A percentile compares a stretch with the other conserved stretches of the same genome.
Evolutionary conservation across 805 yeast species (phyloP).

Genomic region (Sugiyamaella smithiae): DNA sequence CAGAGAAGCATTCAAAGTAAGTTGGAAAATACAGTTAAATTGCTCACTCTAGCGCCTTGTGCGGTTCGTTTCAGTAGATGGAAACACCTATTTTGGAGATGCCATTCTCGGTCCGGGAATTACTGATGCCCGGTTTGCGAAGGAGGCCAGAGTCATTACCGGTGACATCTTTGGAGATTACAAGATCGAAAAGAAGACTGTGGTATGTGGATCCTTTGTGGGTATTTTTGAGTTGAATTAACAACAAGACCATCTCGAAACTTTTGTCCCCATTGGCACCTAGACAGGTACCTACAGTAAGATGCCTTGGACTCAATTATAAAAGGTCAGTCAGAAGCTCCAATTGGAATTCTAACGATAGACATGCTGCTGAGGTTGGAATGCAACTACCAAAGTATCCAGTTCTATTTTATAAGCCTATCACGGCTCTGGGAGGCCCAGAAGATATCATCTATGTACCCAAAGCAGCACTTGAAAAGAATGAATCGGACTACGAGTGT

Average conservation of each 20-base stretch:
- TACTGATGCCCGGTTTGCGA: conserved; percentile 40
- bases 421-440: conserved; percentile 45
- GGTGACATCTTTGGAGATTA: conserved; percentile 46
- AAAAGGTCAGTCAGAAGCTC: conserved; percentile 35
- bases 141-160: conserved; percentile 42
- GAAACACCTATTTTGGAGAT: conserved; percentile 46
- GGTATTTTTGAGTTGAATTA: background rate
- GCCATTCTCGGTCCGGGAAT: conserved; percentile 40
- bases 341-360: too few species aligned
- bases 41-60: conserved; percentile 39
- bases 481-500: conserved; percentile 49
- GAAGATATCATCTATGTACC: conserved; percentile 41
- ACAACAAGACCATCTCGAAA: conserved; percentile 29
- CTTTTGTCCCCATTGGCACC: conserved; percentile 43
- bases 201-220: conserved; percentile 8
- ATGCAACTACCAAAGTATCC: conserved; percentile 48
- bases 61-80: conserved; percentile 47
- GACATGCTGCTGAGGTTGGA: conserved; percentile 40
- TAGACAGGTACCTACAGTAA: conserved; percentile 40
- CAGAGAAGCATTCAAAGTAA: conserved; percentile 1
- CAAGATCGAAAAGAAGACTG: conserved; percentile 38
- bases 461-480: conserved; percentile 28
- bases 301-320: conserved; percentile 54
- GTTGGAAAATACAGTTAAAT: background rate
- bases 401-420: conserved; percentile 50